Conservation (phyloP, 805 yeast species). For the Sporopachydermia lactativora region DNA sequence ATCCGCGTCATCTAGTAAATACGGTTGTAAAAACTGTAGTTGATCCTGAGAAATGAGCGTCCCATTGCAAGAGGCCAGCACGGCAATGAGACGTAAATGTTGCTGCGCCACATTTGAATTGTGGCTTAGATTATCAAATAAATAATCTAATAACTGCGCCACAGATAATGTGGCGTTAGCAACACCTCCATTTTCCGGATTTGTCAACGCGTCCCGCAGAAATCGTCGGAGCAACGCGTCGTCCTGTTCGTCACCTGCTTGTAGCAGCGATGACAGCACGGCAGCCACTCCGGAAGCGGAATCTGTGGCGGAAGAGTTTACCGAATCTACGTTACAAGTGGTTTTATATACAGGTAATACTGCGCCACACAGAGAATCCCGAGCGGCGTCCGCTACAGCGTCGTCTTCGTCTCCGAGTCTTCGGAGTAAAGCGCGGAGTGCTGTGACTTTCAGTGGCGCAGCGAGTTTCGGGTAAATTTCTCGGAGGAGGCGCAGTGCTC, state of each 20-base stretch:
- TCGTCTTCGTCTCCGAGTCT: constrained; percentile 64
- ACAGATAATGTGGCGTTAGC: constrained; percentile 15
- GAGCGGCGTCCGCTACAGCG: constrained; percentile 29
- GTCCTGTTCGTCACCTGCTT: constrained; percentile 23
- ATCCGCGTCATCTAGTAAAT: constrained; percentile 36
- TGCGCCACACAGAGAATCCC: constrained; percentile 20
- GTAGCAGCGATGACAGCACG: constrained; percentile 23
- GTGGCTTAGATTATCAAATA: constrained; percentile 25
- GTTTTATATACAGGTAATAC: constrained; percentile 27
- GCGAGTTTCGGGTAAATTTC: constrained; percentile 28
- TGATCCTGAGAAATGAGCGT: constrained; percentile 51
- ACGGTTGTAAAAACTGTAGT: constrained; percentile 49
- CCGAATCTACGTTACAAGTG: no score
- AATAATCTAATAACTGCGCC: constrained; percentile 19
- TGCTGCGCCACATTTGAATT: constrained; percentile 20
- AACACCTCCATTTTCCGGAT: constrained; percentile 11
- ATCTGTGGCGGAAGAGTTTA: background rate
- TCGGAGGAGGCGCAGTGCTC: constrained; percentile 39
- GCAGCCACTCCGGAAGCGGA: constrained; percentile 2
- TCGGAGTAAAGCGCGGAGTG: constrained; percentile 37
- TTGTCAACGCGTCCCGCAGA: constrained; percentile 29
- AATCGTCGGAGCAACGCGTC: constrained; percentile 33
- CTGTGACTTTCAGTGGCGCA: constrained; percentile 22
- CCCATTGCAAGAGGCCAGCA: constrained; percentile 38
- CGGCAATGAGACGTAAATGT: constrained; percentile 36